Conservation (phyloP, 2,329 filamentous ascomycete genomes). For the Ophiostoma montium region DNA sequence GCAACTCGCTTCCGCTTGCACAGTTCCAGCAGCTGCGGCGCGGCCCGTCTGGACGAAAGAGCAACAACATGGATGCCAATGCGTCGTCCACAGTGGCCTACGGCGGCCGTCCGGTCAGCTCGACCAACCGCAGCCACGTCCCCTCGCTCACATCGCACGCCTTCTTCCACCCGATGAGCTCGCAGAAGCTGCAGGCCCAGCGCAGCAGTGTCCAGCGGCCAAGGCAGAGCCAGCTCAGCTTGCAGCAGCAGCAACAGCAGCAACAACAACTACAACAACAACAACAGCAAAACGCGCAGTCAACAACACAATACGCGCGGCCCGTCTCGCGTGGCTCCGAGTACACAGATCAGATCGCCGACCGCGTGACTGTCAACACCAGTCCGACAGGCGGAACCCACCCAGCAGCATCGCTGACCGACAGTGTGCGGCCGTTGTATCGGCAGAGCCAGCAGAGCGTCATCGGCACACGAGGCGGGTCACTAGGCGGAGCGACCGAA, state of each 20-base stretch:
- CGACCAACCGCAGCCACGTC: conserved; percentile 72
- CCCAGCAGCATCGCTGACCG: conserved; percentile 48
- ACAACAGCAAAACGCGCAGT: conserved; percentile 15
- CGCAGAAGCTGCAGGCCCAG: conserved; percentile 84
- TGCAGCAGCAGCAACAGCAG: conserved; percentile 5
- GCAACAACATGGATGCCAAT: conserved; percentile 25
- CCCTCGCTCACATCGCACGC: conserved; percentile 78
- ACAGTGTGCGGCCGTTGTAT: conserved; percentile 68
- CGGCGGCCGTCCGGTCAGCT: conserved; percentile 46
- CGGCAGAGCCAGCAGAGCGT: conserved; percentile 18
- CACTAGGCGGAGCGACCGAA: not conserved
- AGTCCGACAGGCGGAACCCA: conserved; percentile 52
- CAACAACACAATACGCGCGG: conserved; percentile 32
- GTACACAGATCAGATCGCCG: conserved; percentile 60
- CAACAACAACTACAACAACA: not conserved
- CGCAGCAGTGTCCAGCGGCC: conserved; percentile 41
- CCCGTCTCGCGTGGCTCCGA: conserved; percentile 70
- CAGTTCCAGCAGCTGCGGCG: conserved; percentile 37
- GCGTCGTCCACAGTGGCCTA: conserved; percentile 11
- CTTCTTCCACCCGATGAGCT: conserved; percentile 95
- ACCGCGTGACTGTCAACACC: conserved; percentile 58
- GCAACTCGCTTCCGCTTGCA: conserved; percentile 21
- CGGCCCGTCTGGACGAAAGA: conserved; percentile 32
- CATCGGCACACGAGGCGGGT: conserved; percentile 13
- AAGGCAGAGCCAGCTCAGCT: conserved; percentile 17